phyloP scores from a whole-genome alignment of 2,329 filamentous ascomycete genomes.

The Aspergillus phoenicis region DNA sequence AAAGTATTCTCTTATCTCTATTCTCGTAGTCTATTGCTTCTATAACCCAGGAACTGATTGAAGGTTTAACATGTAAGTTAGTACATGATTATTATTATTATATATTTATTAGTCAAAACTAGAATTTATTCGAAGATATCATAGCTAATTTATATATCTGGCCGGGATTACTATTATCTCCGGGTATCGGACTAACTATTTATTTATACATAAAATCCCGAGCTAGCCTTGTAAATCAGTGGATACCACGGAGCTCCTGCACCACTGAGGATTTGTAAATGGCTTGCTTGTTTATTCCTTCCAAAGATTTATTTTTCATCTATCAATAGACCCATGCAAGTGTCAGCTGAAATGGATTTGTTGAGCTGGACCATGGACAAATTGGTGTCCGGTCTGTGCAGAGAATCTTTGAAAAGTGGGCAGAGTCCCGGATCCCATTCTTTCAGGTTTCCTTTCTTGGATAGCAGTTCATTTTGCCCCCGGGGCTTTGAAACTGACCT shows the following conservation, averaged over 20 bases:
- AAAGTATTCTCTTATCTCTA: too few relatives aligned
- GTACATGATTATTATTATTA: too few relatives aligned
- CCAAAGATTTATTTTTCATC: background rate
- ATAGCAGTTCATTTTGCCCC: too few relatives aligned
- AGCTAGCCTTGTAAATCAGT: slow-evolving; percentile 2
- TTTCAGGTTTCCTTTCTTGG: background rate
- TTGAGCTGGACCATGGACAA: background rate
- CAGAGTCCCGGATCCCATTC: background rate
- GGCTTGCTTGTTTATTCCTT: background rate
- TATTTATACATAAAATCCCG: background rate
- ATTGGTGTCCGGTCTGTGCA: background rate
- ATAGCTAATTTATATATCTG: background rate
- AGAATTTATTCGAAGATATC: too few relatives aligned
- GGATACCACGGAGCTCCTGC: background rate
- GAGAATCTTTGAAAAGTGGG: background rate
- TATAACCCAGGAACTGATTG: too few relatives aligned
- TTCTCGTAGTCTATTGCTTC: too few relatives aligned
- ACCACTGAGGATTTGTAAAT: background rate
- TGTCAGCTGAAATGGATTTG: background rate
- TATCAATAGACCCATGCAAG: background rate
- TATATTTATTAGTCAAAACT: too few relatives aligned
- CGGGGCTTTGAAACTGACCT: too few relatives aligned
- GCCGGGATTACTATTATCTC: background rate
- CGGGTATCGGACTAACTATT: background rate
- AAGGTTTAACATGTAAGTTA: too few relatives aligned